Evolutionary conservation across 2,329 filamentous ascomycete genomes (phyloP).

Genomic region (Cercospora sp.): DNA sequence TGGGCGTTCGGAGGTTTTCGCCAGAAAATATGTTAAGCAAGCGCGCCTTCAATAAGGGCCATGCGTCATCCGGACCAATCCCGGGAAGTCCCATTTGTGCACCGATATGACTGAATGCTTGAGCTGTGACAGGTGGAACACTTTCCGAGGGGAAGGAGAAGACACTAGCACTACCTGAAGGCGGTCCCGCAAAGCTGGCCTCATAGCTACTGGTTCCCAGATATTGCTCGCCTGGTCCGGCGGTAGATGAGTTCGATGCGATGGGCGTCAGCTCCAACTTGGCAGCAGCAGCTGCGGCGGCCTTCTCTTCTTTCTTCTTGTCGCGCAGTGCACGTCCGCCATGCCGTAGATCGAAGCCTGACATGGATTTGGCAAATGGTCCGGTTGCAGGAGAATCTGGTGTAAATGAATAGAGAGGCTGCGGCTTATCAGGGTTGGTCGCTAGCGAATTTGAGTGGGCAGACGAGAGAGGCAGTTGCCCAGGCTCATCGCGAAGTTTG

Average conservation of each 20-base stretch:
- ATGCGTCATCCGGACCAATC: slow-evolving; percentile 68
- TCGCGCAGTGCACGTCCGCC: slow-evolving; percentile 74
- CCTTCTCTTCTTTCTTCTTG: slow-evolving; percentile 62
- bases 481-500: slow-evolving; percentile 68
- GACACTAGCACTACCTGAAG: slow-evolving; percentile 33
- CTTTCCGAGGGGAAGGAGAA: slow-evolving; percentile 38
- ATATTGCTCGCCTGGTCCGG: slow-evolving; percentile 31
- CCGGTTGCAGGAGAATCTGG: slow-evolving; percentile 69
- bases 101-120: slow-evolving; percentile 48
- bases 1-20: slow-evolving; percentile 73
- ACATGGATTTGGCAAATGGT: slow-evolving; percentile 79
- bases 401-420: slow-evolving; percentile 77
- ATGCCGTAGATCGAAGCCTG: slow-evolving; percentile 74
- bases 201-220: slow-evolving; percentile 33
- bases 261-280: slow-evolving; percentile 36
- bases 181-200: slow-evolving; percentile 29
- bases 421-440: slow-evolving; percentile 71
- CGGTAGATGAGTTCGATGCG: slow-evolving; percentile 34
- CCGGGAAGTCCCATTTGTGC: slow-evolving; percentile 50
- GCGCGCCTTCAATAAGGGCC: slow-evolving; percentile 75
- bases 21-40: slow-evolving; percentile 77
- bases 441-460: slow-evolving; percentile 74
- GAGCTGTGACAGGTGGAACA: slow-evolving; percentile 37
- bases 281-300: slow-evolving; percentile 42
- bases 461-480: slow-evolving; percentile 69